Evolutionary conservation across 2,329 filamentous ascomycete species (phyloP), one percentile per base, ranked within the genome.

Genomic region (Aspergillus uvarum): DNA sequence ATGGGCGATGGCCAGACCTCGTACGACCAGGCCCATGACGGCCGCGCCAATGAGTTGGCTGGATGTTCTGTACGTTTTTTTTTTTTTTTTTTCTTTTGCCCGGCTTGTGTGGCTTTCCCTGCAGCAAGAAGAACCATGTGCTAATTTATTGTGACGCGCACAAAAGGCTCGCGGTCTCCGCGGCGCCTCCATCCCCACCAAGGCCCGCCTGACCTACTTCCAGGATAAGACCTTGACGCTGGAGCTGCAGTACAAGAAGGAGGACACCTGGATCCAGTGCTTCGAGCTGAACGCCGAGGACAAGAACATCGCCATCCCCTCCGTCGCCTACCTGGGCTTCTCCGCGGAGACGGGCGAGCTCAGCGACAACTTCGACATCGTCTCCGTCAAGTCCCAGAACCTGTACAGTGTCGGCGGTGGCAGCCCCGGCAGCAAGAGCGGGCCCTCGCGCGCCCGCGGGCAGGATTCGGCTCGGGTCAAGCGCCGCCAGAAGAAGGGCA

Each of bases 291-390:
- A 76, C 42, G 75, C 83, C 59, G 85, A 85, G 21, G 83, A 83
- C 62, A 79, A 87, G 62, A 89, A 90, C 32, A 82, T 88, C 69
- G 88, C 90, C 69, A 89, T 99, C 66, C 95, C 95, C n/a, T 80
- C 82, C 10, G 84, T 87, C 56, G 80, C 84, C 29, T 89, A 88
- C 74, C 77, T 89, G 5, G 86, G 86, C 64, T 86, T 89, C 79
- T 83, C 77, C 24, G 80, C 79, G 4, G 94, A 98, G 82, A 98
- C 95, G 16, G 95, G 95, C 72, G 94, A 99, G 81, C 86, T 99
- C 66, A 92, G 88, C 77, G 95, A 99, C 80, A 96, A 96, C 83
- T 94, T 97, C 83, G 95, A 99, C 79, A 96, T 99, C 76, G 87
- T 98, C 74, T 89, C 87, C 54, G 85, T 99, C 69, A 83, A 87